Percentiles rank a stretch among this genome's conserved stretches.
These are phyloP conservation scores for Rhizoctonia solani DNA, from an alignment of 1,284 basidiomycete species.

Conservation along the genomic window DNA sequence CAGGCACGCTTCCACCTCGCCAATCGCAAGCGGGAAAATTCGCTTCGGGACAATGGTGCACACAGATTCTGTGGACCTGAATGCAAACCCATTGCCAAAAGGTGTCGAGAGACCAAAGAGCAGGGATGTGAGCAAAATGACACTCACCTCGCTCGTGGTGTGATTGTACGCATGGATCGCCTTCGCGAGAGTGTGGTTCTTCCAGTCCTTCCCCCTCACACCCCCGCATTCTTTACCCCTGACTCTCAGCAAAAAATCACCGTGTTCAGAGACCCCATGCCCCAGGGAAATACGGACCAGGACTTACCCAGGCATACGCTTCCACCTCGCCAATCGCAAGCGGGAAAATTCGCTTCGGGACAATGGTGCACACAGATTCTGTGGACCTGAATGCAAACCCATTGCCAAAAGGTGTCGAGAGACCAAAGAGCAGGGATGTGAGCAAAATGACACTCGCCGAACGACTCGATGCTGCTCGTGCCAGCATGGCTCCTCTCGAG, in stretches of 20 bases:
- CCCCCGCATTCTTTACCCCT: constrained; percentile 5
- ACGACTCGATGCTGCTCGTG: too few species aligned
- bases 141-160: background rate
- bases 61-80: constrained; percentile 8
- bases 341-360: background rate
- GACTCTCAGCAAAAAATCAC: background rate
- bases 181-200: constrained; percentile 1
- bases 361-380: constrained; percentile 2
- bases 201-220: constrained; percentile 2
- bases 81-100: too few species aligned
- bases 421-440: background rate
- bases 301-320: background rate
- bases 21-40: background rate
- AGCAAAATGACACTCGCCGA: background rate
- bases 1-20: background rate
- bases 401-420: background rate
- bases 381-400: constrained; percentile 15
- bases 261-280: background rate
- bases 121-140: too few species aligned
- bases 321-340: constrained; percentile 1
- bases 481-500: too few species aligned
- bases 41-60: constrained; percentile 3
- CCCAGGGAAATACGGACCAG: background rate
- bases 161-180: constrained; percentile 3
- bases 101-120: too few species aligned